phyloP scores from a whole-genome alignment of 2,329 filamentous ascomycete species.

The Verticillium isaacii region DNA sequence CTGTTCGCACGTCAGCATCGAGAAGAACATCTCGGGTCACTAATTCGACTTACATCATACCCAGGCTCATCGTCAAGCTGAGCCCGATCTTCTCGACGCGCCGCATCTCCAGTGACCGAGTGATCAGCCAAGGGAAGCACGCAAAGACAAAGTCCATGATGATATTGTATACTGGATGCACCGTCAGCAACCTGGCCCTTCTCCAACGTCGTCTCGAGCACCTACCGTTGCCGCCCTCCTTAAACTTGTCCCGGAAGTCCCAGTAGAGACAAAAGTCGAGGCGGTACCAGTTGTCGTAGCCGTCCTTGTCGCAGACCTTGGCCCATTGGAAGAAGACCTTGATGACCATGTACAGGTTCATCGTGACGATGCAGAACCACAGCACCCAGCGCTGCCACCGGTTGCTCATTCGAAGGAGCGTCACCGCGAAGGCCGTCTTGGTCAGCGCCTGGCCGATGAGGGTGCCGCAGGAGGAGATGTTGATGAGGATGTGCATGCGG shows the following conservation, averaged over 20 bases:
- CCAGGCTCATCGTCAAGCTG: slow-evolving; percentile 44
- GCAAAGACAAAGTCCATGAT: slow-evolving; percentile 50
- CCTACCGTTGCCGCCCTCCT: slow-evolving; percentile 46
- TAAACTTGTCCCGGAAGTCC: slow-evolving; percentile 35
- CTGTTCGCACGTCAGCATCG: slow-evolving; percentile 11
- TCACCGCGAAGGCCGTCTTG: slow-evolving; percentile 32
- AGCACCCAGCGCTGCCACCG: slow-evolving; percentile 35
- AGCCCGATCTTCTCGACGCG: slow-evolving; percentile 44
- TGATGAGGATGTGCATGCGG: slow-evolving; percentile 48
- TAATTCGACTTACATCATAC: slow-evolving; percentile 32
- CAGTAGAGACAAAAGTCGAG: slow-evolving; percentile 38
- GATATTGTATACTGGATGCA: slow-evolving; percentile 41
- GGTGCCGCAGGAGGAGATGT: slow-evolving; percentile 31
- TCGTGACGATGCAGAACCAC: slow-evolving; percentile 43
- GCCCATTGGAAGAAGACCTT: slow-evolving; percentile 47
- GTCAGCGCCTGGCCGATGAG: slow-evolving; percentile 28
- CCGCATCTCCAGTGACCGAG: slow-evolving; percentile 41
- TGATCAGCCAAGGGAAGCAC: slow-evolving; percentile 43
- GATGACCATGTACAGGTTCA: slow-evolving; percentile 41
- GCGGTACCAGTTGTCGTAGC: slow-evolving; percentile 42
- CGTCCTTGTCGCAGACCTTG: slow-evolving; percentile 34
- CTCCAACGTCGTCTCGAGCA: slow-evolving; percentile 1
- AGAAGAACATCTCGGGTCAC: not conserved
- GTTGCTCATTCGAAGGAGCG: slow-evolving; percentile 35
- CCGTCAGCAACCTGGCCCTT: not conserved